Percentiles rank a stretch among this genome's conserved stretches.
Conservation (phyloP, 2,329 filamentous ascomycete species). For the Taxawa tesnikishii region DNA sequence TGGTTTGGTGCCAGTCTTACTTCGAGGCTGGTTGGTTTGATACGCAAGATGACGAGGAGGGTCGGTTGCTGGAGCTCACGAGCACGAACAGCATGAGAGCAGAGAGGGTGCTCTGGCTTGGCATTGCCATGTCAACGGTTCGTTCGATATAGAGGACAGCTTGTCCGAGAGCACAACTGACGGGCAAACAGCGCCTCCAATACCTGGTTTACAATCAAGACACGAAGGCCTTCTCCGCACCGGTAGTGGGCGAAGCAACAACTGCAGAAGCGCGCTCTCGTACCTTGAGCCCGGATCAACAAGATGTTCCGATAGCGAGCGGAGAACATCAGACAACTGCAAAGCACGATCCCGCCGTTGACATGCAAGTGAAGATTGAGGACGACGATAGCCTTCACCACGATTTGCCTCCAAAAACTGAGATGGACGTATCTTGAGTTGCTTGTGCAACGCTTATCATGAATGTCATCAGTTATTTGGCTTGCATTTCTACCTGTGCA, state of each 20-base stretch:
- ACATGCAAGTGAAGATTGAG: background rate
- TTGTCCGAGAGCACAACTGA: background rate
- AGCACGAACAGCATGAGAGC: conserved; percentile 47
- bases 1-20: conserved; percentile 48
- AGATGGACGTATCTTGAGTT: too few species aligned
- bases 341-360: background rate
- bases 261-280: background rate
- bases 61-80: conserved; percentile 49
- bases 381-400: background rate
- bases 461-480: too few species aligned
- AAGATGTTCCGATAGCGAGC: background rate
- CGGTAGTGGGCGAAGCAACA: background rate
- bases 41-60: conserved; percentile 53
- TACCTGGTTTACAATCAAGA: conserved; percentile 11
- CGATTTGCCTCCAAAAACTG: background rate
- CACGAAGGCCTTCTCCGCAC: conserved; percentile 10
- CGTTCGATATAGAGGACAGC: background rate
- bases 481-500: too few species aligned
- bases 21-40: conserved; percentile 50
- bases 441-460: too few species aligned
- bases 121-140: conserved; percentile 11
- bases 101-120: conserved; percentile 30
- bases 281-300: background rate
- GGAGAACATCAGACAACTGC: background rate
- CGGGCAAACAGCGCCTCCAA: conserved; percentile 3